Conservation (phyloP, 768 basidiomycete species). For the Pleurotus sapidus region DNA sequence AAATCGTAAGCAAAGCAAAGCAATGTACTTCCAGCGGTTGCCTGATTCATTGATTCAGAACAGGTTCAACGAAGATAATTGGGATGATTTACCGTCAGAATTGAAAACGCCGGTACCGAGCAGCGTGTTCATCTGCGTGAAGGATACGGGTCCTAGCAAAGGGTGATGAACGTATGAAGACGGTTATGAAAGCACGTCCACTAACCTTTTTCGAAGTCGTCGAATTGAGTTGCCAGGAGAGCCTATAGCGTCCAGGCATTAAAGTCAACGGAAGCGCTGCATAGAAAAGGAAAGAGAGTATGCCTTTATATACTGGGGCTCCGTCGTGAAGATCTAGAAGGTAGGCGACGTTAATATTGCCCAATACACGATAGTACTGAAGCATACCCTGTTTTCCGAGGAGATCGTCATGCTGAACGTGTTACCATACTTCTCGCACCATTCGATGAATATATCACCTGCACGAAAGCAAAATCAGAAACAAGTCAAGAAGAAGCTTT, state of each 20-base stretch:
- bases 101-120: slow-evolving; percentile 62
- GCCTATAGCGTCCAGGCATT: slow-evolving; percentile 19
- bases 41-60: slow-evolving; percentile 27
- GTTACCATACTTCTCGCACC: slow-evolving; percentile 19
- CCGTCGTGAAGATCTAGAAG: slow-evolving; percentile 35
- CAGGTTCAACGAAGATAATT: background rate
- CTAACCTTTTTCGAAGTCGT: slow-evolving; percentile 42
- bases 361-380: background rate
- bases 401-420: slow-evolving; percentile 23
- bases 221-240: slow-evolving; percentile 45
- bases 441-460: slow-evolving; percentile 28
- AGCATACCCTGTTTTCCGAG: slow-evolving; percentile 26
- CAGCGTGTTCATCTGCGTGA: slow-evolving; percentile 27
- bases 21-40: slow-evolving; percentile 64
- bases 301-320: slow-evolving; percentile 48
- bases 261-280: too few species aligned
- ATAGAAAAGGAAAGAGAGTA: background rate
- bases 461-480: background rate
- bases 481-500: background rate
- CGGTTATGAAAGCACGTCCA: background rate
- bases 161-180: background rate
- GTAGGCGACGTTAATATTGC: background rate
- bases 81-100: slow-evolving; percentile 41
- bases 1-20: background rate
- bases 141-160: slow-evolving; percentile 20